Percentiles rank a stretch among this genome's conserved stretches.
phyloP scores from a whole-genome alignment of 192 early-diverging fungal species.

The Umbelopsis ramanniana region DNA sequence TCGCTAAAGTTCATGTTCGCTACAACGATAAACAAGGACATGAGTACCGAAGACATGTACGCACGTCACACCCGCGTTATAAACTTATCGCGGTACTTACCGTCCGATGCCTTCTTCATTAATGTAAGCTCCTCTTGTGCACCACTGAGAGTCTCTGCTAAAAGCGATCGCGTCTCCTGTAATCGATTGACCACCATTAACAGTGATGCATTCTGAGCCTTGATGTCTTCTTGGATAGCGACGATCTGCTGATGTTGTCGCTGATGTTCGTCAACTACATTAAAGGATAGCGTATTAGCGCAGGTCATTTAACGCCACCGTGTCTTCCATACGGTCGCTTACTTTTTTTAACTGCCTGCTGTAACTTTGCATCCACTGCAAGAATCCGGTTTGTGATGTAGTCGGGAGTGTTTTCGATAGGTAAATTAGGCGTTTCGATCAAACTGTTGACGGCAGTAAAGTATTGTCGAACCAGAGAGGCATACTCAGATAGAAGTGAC shows the following conservation, averaged over 20 bases:
- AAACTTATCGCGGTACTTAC: neutral
- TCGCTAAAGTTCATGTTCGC: slow-evolving; percentile 50
- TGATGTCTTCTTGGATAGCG: slow-evolving; percentile 54
- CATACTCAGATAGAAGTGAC: slow-evolving; percentile 38
- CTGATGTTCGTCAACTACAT: slow-evolving; percentile 55
- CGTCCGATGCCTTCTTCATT: slow-evolving; percentile 17
- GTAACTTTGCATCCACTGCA: slow-evolving; percentile 45
- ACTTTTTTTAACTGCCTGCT: slow-evolving; percentile 55
- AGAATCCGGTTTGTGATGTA: slow-evolving; percentile 46
- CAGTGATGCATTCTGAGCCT: slow-evolving; percentile 45
- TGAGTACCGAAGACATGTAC: neutral
- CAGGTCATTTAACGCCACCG: too few species aligned
- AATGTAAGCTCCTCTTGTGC: slow-evolving; percentile 27
- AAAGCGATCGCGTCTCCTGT: slow-evolving; percentile 32
- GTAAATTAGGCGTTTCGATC: slow-evolving; percentile 1
- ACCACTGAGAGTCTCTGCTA: slow-evolving; percentile 36
- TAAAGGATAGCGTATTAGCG: too few species aligned
- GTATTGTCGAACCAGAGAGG: slow-evolving; percentile 28
- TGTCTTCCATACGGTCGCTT: neutral
- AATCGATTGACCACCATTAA: slow-evolving; percentile 44
- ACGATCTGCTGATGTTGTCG: slow-evolving; percentile 47
- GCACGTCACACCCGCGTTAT: neutral
- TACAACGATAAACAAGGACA: neutral
- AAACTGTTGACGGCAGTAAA: slow-evolving; percentile 28
- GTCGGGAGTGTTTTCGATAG: slow-evolving; percentile 34